Percentiles rank a stretch among this genome's conserved stretches.
These are phyloP conservation scores for Aspergillus amoenus DNA, from an alignment of 2,329 filamentous ascomycete genomes.

Conservation along the genomic window DNA sequence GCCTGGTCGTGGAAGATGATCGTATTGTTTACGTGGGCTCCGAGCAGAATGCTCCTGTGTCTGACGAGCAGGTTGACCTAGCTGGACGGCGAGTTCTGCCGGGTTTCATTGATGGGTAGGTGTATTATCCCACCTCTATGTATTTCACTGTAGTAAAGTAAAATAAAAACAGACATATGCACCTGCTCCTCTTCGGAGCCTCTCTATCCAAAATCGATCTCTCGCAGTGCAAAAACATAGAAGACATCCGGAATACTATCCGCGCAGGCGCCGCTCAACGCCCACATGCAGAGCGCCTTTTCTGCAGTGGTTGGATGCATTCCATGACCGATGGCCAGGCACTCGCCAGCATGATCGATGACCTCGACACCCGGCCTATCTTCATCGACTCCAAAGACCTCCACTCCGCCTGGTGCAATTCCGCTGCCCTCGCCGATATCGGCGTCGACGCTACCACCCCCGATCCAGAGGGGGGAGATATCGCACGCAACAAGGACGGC, in stretches of 20 bases:
- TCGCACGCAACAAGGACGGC: slow-evolving; percentile 44
- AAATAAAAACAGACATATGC: slow-evolving; percentile 19
- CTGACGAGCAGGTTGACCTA: slow-evolving; percentile 32
- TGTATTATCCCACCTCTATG: too few relatives aligned
- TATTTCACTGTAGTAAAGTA: not conserved
- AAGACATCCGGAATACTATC: slow-evolving; percentile 46
- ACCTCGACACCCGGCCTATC: slow-evolving; percentile 49
- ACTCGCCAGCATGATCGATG: slow-evolving; percentile 46
- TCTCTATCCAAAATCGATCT: slow-evolving; percentile 48
- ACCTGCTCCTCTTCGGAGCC: slow-evolving; percentile 49
- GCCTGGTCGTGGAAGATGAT: slow-evolving; percentile 41
- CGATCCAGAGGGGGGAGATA: slow-evolving; percentile 47
- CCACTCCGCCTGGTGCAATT: slow-evolving; percentile 53
- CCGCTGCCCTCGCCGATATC: slow-evolving; percentile 47
- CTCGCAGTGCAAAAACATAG: slow-evolving; percentile 39
- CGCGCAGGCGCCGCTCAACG: slow-evolving; percentile 35
- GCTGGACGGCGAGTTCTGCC: slow-evolving; percentile 41
- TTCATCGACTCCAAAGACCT: slow-evolving; percentile 52
- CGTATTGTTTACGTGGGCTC: slow-evolving; percentile 42
- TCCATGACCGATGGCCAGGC: slow-evolving; percentile 45
- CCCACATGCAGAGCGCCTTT: slow-evolving; percentile 41
- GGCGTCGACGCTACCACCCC: slow-evolving; percentile 36
- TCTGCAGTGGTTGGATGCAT: slow-evolving; percentile 52
- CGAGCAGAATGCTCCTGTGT: slow-evolving; percentile 25
- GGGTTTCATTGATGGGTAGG: slow-evolving; percentile 50